A percentile compares a stretch with the other conserved stretches of the same genome.
phyloP scores from a whole-genome alignment of 495 filamentous ascomycete species.

The Xylaria curta region DNA sequence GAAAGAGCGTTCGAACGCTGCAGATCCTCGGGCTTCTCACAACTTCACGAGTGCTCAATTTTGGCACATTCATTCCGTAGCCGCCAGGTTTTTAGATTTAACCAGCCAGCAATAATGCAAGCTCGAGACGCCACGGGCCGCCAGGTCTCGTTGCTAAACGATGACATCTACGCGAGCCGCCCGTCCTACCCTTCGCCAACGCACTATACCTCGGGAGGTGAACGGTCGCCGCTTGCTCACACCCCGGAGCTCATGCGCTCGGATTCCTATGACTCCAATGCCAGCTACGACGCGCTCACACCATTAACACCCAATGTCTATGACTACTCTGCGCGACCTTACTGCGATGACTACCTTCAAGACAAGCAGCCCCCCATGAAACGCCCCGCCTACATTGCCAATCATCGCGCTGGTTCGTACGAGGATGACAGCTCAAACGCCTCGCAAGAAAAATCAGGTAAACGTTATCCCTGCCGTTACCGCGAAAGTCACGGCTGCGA shows the following conservation, averaged over 20 bases:
- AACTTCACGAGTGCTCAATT: constrained; percentile 22
- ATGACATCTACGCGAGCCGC: constrained; percentile 46
- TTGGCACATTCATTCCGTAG: constrained; percentile 19
- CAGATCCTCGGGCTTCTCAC: neutral
- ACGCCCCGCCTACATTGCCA: constrained; percentile 37
- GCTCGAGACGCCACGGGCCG: constrained; percentile 57
- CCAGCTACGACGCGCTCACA: constrained; percentile 53
- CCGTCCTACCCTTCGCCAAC: constrained; percentile 39
- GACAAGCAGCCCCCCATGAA: constrained; percentile 36
- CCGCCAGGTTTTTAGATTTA: neutral
- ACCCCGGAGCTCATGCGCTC: constrained; percentile 59
- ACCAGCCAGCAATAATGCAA: constrained; percentile 50
- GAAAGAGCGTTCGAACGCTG: constrained; percentile 12
- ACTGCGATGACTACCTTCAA: constrained; percentile 48
- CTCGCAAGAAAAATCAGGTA: constrained; percentile 51
- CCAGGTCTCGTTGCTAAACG: constrained; percentile 61
- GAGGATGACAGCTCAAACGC: constrained; percentile 48
- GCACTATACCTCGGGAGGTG: constrained; percentile 36
- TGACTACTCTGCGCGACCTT: constrained; percentile 43
- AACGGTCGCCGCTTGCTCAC: constrained; percentile 47
- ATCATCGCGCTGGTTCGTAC: constrained; percentile 47
- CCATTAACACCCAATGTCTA: constrained; percentile 55
- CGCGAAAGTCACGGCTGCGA: constrained; percentile 71
- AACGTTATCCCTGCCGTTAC: constrained; percentile 71
- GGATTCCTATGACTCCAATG: constrained; percentile 62